Evolutionary conservation across 2,329 filamentous ascomycete genomes (phyloP).

Genomic region (Aspergillus fumigatus): DNA sequence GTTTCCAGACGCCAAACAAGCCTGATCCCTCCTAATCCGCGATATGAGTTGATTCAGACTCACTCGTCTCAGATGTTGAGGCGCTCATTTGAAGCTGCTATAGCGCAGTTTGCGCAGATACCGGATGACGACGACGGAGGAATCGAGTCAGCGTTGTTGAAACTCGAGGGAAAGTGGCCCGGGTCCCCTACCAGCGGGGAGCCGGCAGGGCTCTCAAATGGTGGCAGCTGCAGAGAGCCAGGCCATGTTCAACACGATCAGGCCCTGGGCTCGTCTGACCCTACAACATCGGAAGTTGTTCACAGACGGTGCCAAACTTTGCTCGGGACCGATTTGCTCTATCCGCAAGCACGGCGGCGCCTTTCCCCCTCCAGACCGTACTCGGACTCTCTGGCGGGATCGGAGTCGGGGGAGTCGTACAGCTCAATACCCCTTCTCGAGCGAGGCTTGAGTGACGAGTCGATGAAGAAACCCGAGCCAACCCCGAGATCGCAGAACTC

Average conservation of each 20-base stretch:
- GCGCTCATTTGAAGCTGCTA: constrained; percentile 81
- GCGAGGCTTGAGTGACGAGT: constrained; percentile 51
- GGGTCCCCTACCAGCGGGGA: constrained; percentile 2
- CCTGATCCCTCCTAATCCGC: constrained; percentile 29
- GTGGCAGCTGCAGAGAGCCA: constrained; percentile 4
- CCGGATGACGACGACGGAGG: constrained; percentile 87
- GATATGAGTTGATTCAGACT: constrained; percentile 44
- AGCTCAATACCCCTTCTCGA: constrained; percentile 73
- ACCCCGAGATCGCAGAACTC: constrained; percentile 13
- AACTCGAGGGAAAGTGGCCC: constrained; percentile 78
- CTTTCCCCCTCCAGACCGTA: constrained; percentile 32
- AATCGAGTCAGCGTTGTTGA: constrained; percentile 85
- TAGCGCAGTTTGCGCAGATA: constrained; percentile 79
- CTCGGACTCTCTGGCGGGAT: constrained; percentile 41
- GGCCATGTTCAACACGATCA: background rate
- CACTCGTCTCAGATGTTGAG: constrained; percentile 54
- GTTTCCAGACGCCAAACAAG: constrained; percentile 23
- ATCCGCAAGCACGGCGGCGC: constrained; percentile 24
- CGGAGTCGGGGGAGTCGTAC: constrained; percentile 67
- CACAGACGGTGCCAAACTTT: constrained; percentile 20
- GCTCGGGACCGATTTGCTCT: constrained; percentile 18
- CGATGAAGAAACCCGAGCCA: constrained; percentile 44
- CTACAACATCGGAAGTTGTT: constrained; percentile 12
- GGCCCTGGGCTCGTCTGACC: background rate
- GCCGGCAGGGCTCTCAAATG: background rate